phyloP scores from a whole-genome alignment of 495 filamentous ascomycete species.

The Daldinia grandis region DNA sequence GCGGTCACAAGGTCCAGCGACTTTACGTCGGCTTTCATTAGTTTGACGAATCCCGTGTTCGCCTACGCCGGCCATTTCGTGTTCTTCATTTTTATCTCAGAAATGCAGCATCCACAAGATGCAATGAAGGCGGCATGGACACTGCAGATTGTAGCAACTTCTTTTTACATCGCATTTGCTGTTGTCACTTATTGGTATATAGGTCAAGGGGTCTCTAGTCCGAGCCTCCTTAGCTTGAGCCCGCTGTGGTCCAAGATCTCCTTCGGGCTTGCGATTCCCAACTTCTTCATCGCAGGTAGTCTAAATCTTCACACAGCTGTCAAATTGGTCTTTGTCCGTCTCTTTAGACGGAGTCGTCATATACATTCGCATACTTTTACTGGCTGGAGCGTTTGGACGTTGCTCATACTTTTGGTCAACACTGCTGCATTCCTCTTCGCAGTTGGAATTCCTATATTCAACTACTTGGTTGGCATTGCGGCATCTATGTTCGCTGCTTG shows the following conservation, averaged over 20 bases:
- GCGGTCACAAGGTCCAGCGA: constrained; percentile 40
- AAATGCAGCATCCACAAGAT: constrained; percentile 67
- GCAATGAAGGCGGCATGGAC: constrained; percentile 61
- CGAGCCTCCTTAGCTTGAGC: constrained; percentile 66
- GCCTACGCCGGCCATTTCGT: constrained; percentile 71
- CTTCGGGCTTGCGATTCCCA: constrained; percentile 77
- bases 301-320: constrained; percentile 65
- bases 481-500: constrained; percentile 64
- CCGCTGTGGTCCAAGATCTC: constrained; percentile 68
- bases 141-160: constrained; percentile 65
- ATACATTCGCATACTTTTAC: constrained; percentile 48
- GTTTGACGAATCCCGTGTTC: constrained; percentile 71
- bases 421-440: constrained; percentile 70
- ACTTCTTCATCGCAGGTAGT: constrained; percentile 72
- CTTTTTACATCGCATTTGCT: constrained; percentile 66
- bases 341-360: constrained; percentile 56
- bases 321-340: constrained; percentile 71
- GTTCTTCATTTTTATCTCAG: constrained; percentile 74
- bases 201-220: constrained; percentile 64
- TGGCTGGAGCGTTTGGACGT: constrained; percentile 61
- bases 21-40: constrained; percentile 55
- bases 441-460: constrained; percentile 71
- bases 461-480: constrained; percentile 60
- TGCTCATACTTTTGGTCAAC: constrained; percentile 64
- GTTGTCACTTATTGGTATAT: constrained; percentile 73